Percentiles rank a stretch among this genome's conserved stretches.
phyloP scores from a whole-genome alignment of 2,329 filamentous ascomycete species.

The Blastomyces percursus region DNA sequence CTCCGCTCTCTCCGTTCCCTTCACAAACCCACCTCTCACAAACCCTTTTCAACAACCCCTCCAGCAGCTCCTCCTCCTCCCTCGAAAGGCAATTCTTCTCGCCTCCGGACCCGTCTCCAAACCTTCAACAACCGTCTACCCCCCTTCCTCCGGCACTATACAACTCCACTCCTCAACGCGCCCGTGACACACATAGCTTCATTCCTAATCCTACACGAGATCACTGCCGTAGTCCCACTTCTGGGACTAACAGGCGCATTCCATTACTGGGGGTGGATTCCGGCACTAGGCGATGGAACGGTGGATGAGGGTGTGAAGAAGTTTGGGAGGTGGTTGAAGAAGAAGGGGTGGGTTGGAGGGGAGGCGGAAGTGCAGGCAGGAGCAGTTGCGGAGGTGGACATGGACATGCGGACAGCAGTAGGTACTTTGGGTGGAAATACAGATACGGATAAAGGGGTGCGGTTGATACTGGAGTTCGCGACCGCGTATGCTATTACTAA shows the following conservation, averaged over 20 bases:
- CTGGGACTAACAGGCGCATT: slow-evolving; percentile 64
- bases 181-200: slow-evolving; percentile 73
- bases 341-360: slow-evolving; percentile 65
- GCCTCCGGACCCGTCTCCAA: slow-evolving; percentile 23
- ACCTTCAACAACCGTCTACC: slow-evolving; percentile 46
- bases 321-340: slow-evolving; percentile 65
- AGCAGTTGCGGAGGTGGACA: slow-evolving; percentile 24
- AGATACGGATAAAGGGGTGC: slow-evolving; percentile 33
- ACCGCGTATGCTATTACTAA: slow-evolving; percentile 90
- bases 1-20: neutral
- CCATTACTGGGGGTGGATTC: slow-evolving; percentile 67
- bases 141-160: slow-evolving; percentile 56
- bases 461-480: slow-evolving; percentile 57
- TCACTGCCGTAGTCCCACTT: slow-evolving; percentile 76
- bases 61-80: neutral
- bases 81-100: neutral
- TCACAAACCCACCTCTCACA: neutral
- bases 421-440: slow-evolving; percentile 1
- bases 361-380: slow-evolving; percentile 37
- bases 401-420: slow-evolving; percentile 16
- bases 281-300: slow-evolving; percentile 36
- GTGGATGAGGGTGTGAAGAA: slow-evolving; percentile 53
- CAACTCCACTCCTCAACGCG: slow-evolving; percentile 58
- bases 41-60: neutral
- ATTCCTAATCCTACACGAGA: slow-evolving; percentile 82